Evolutionary conservation across 495 filamentous ascomycete genomes (phyloP).

Genomic region (Trichoderma orchidacearum): DNA sequence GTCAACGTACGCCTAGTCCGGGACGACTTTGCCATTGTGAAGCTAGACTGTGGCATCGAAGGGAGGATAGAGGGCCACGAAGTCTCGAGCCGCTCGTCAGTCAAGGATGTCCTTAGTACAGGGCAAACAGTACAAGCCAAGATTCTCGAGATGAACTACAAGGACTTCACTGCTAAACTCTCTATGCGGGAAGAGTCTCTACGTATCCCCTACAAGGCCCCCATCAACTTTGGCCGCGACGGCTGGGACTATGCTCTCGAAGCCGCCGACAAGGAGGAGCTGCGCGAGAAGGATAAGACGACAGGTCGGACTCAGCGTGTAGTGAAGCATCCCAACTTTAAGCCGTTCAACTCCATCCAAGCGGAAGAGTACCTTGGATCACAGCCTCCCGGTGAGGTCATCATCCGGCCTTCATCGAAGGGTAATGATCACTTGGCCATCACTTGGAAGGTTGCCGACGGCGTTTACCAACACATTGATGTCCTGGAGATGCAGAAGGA

Average conservation of each 20-base stretch:
- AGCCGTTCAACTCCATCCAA: conserved; percentile 80
- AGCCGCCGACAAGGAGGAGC: conserved; percentile 57
- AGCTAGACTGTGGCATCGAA: conserved; percentile 87
- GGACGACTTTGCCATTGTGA: conserved; percentile 82
- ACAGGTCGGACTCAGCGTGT: conserved; percentile 78
- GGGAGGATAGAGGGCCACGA: conserved; percentile 66
- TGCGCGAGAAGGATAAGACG: conserved; percentile 67
- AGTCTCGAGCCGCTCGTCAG: conserved; percentile 46
- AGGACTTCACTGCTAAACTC: conserved; percentile 66
- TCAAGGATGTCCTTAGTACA: conserved; percentile 45
- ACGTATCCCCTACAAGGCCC: conserved; percentile 50
- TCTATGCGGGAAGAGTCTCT: conserved; percentile 71
- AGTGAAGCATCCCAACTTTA: conserved; percentile 93
- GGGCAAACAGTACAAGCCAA: conserved; percentile 83
- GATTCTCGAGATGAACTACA: conserved; percentile 71
- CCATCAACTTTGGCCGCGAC: conserved; percentile 51
- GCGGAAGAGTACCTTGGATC: conserved; percentile 87
- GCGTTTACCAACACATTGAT: conserved; percentile 92
- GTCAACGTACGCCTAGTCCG: conserved; percentile 79
- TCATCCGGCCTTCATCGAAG: conserved; percentile 88
- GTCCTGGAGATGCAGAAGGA: conserved; percentile 94
- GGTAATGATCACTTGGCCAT: conserved; percentile 89
- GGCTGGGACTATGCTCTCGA: conserved; percentile 85
- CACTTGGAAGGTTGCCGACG: conserved; percentile 96
- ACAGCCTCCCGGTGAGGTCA: conserved; percentile 72